Base-by-base conservation (phyloP, 371 early-diverging fungal species). In the Apophysomyces elegans region DNA sequence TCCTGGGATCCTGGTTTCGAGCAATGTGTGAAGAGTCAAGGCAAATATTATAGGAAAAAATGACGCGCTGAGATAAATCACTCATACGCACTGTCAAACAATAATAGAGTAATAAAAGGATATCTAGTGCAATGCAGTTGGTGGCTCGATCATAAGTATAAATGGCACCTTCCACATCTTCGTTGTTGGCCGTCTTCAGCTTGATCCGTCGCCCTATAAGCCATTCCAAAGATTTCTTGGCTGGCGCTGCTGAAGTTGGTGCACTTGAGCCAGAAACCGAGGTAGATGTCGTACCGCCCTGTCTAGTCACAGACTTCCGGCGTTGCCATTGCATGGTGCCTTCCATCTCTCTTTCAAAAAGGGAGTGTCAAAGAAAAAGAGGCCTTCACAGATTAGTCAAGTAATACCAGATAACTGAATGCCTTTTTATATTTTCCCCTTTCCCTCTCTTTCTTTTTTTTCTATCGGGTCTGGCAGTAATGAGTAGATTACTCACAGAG, bases 81-180 rank as follows among this genome's bases (percentile, higher is more conserved):
- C 6, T 13, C 46, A 1, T n/a, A 45, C 6, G 16, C 6, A 45
- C 46, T 6, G 16, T n/a, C 16, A 45, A 13, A 45, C 2, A 6
- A 45, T 39, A 45, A 54, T 58, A 66, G 35, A 26, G 32, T 26
- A 26, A 26, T 26, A 66, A 75, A 78, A 75, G 77, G 78, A 86
- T 88, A 86, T 90, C 85, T 76, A 90, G 81, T 59, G 84, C 89
- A 71, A 90, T 68, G 63, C 86, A 85, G 72, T 87, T 88, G 59
- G 87, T 86, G 57, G 74, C 76, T 39, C 76, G 67, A 72, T 90
- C 90, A 60, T 77, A 86, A 1, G 90, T 83, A 69, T 82, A 90
- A 60, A 90, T 80, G 47, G 76, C 72, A 32, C 90, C 90, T 39
- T 87, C 83, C 58, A 84, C 71, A 67, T 81, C 76, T 70, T 88